Evolutionary conservation across 1,284 basidiomycete species (phyloP).

Genomic region (Moesziomyces aphidis): DNA sequence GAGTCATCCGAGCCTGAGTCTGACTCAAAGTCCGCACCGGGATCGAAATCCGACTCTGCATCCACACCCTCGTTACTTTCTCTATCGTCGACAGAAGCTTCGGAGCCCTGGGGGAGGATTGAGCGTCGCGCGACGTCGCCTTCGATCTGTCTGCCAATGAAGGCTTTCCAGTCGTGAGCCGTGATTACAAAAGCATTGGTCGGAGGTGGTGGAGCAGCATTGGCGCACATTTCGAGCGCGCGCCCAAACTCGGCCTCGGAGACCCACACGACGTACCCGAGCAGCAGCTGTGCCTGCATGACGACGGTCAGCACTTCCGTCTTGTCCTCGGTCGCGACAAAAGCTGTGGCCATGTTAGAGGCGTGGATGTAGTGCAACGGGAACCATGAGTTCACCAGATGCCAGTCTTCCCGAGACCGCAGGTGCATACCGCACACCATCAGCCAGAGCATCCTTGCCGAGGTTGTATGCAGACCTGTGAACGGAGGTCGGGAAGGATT

Average conservation of each 20-base stretch:
- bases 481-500: not conserved
- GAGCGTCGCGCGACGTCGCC: too few species aligned
- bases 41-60: not conserved
- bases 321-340: not conserved
- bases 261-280: not conserved
- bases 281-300: slow-evolving; percentile 8
- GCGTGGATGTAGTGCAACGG: slow-evolving; percentile 9
- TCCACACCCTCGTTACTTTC: not conserved
- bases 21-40: not conserved
- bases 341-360: not conserved
- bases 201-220: too few species aligned
- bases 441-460: slow-evolving; percentile 3
- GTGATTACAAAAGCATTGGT: not conserved
- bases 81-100: not conserved
- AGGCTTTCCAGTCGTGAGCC: not conserved
- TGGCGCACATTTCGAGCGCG: not conserved
- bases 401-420: not conserved
- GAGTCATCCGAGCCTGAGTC: not conserved
- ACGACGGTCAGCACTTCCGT: slow-evolving; percentile 8
- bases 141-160: not conserved
- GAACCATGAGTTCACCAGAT: slow-evolving; percentile 13
- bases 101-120: not conserved
- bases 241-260: not conserved
- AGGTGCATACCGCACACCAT: slow-evolving; percentile 4
- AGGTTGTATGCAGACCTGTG: not conserved